Evolutionary conservation across 805 yeast genomes (phyloP), one percentile per base, ranked within the genome.

Genomic region (Nakazawaea laoshanensis): DNA sequence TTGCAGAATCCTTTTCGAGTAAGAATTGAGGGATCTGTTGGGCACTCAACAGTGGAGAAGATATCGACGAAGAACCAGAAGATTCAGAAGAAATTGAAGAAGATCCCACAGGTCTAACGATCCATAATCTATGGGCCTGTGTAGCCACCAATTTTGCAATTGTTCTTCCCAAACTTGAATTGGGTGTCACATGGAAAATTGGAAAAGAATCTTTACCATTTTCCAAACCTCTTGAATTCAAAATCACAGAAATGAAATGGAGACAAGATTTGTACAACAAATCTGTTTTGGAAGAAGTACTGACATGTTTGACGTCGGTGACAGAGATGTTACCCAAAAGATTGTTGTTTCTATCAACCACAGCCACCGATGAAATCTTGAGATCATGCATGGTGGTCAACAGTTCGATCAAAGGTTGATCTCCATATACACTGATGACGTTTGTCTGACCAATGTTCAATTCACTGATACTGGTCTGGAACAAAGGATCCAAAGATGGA

Each of bases 151-250:
- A 64, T 54, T 92, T 89, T 21, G 97, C 97, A 49, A 92, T 70
- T 7, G 94, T 86, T 53, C 95, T 72, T 21, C 86, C 94, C 32
- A 92, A 65, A 0, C 92, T 77, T 7, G 94, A 75, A 25, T 70
- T 68, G 40, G 75, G 73, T 41, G 84, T 79, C 17, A 89, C 96
- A 53, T 89, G 95, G 68, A 89, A 89, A 25, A 92, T 89, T 12
- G 98, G 98, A 66, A 81, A 89, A 26, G 94, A 86, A 61, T 89
- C 98, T 56, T 88, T 87, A 33, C 96, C 96, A 50, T 87, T 88
- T 48, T 81, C 94, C 20, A 89, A 67, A 14, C 98, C 98, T 50
- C 95, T 77, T 35, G 79, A 78, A 42, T 82, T 79, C 42, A 92
- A 68, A 40, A 88, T 87, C 41, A 87, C 80, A 10, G 94, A 76